Evolutionary conservation across 192 early-diverging fungal genomes (phyloP).

Genomic region (Physocladia obscura): DNA sequence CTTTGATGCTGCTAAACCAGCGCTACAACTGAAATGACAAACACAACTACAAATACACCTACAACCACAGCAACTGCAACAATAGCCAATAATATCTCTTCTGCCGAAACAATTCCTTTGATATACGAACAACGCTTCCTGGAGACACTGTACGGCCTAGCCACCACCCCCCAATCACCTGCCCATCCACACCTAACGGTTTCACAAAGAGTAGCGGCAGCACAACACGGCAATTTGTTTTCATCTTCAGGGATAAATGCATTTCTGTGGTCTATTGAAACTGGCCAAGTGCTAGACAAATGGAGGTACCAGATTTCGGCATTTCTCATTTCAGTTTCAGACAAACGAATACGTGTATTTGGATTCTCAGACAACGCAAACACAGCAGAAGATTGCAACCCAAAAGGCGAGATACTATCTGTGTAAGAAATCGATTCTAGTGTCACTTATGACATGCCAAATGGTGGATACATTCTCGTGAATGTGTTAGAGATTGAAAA

Average conservation of each 20-base stretch:
- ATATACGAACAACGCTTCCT: constrained; percentile 76
- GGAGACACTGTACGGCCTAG: constrained; percentile 76
- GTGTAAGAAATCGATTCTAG: constrained; percentile 48
- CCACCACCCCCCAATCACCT: no score
- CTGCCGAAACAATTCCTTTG: neutral
- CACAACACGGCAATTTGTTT: constrained; percentile 78
- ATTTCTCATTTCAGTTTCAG: constrained; percentile 69
- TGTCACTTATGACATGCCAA: constrained; percentile 50
- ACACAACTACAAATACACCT: neutral
- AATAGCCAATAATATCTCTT: constrained; percentile 9
- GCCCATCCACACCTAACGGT: no score
- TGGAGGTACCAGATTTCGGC: constrained; percentile 69
- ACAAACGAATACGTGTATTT: constrained; percentile 67
- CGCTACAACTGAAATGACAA: neutral
- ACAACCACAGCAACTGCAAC: neutral
- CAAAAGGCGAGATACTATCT: constrained; percentile 26
- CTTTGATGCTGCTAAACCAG: constrained; percentile 66
- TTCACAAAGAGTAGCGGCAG: neutral
- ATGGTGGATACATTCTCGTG: constrained; percentile 62
- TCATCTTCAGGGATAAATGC: constrained; percentile 77
- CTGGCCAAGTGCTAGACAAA: constrained; percentile 57
- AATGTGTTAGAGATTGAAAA: constrained; percentile 55
- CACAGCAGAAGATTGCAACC: constrained; percentile 49
- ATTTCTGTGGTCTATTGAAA: constrained; percentile 63
- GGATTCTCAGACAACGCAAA: no score